These are phyloP conservation scores for Pseudogymnoascus sp. DNA, from an alignment of 2,329 filamentous ascomycete species.

Conservation along the genomic window DNA sequence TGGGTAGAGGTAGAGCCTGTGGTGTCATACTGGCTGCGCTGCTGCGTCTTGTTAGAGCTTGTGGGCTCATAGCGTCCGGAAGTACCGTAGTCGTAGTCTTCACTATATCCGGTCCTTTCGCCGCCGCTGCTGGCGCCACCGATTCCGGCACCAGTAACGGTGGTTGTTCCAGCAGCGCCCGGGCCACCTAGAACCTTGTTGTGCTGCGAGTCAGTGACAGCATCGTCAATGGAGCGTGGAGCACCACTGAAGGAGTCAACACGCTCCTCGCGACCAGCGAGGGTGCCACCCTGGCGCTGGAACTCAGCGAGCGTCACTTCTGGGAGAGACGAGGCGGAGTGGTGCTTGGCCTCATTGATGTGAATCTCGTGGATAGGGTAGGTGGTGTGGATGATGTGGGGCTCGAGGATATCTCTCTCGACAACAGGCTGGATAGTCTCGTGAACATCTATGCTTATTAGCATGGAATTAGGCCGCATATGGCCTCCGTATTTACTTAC, in stretches of 20 bases:
- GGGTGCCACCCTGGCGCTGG: constrained; percentile 43
- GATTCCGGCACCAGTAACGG: constrained; percentile 8
- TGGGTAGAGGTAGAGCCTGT: constrained; percentile 4
- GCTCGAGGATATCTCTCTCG: constrained; percentile 61
- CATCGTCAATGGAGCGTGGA: constrained; percentile 41
- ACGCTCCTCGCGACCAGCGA: constrained; percentile 48
- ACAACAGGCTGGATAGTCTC: constrained; percentile 66
- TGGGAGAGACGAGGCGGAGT: constrained; percentile 57
- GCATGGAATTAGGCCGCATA: constrained; percentile 12
- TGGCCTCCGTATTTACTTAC: constrained; percentile 16
- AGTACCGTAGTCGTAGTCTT: neutral
- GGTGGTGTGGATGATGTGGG: constrained; percentile 63
- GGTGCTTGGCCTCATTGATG: constrained; percentile 59
- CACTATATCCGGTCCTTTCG: neutral
- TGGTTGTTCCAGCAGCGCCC: neutral
- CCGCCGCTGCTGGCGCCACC: neutral
- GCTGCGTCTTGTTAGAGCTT: constrained; percentile 17
- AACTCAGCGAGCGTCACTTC: constrained; percentile 60
- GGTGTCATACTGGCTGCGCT: neutral
- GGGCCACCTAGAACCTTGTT: constrained; percentile 17
- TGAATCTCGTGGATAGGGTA: constrained; percentile 67
- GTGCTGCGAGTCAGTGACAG: constrained; percentile 14
- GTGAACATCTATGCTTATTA: constrained; percentile 45
- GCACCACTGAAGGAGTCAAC: constrained; percentile 57
- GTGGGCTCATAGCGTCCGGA: neutral